Evolutionary conservation across 2,329 filamentous ascomycete species (phyloP).

Genomic region (Orbilia brochopaga): DNA sequence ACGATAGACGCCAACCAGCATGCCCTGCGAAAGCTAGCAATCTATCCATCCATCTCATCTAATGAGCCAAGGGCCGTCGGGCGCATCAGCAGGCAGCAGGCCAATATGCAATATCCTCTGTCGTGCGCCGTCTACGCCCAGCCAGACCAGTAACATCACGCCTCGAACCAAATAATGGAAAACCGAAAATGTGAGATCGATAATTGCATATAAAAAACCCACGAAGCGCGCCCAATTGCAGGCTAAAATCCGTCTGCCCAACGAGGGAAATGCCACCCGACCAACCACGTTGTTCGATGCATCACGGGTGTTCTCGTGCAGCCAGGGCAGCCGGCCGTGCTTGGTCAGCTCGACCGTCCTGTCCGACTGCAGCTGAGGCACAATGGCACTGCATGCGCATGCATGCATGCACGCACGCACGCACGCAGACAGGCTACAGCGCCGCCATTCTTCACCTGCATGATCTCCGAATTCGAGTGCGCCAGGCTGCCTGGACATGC

Average conservation of each 20-base stretch:
- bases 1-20: too few species aligned
- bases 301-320: neutral
- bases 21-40: too few species aligned
- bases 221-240: too few species aligned
- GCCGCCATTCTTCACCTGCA: neutral
- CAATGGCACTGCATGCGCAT: neutral
- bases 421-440: neutral
- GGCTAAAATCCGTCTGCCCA: neutral
- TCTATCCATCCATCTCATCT: too few species aligned
- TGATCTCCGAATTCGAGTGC: neutral
- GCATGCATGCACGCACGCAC: neutral
- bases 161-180: too few species aligned
- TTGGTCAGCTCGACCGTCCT: neutral
- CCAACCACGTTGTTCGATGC: neutral
- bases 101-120: too few species aligned
- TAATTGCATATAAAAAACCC: too few species aligned
- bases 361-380: neutral
- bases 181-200: too few species aligned
- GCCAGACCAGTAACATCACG: too few species aligned
- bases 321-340: neutral
- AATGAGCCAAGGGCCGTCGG: too few species aligned
- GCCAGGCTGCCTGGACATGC: neutral
- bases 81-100: too few species aligned
- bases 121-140: too few species aligned
- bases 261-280: neutral